A percentile compares a stretch with the other conserved stretches of the same genome.
These are phyloP conservation scores for Cenchrus purpureus DNA, from an alignment of 176 grass and related monocot species.

Conservation along the genomic window DNA sequence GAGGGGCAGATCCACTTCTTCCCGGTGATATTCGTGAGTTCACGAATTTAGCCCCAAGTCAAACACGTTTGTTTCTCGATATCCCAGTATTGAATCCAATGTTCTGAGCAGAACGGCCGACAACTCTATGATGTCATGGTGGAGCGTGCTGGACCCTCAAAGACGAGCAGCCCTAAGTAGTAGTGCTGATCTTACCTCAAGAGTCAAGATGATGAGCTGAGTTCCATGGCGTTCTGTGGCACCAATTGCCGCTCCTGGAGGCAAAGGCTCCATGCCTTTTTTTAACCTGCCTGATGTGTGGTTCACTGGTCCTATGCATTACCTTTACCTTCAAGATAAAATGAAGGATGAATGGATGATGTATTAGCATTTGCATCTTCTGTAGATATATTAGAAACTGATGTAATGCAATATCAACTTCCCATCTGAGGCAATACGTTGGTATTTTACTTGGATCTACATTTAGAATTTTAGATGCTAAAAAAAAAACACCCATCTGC, in stretches of 20 bases:
- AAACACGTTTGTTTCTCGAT: not conserved
- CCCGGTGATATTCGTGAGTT: slow-evolving; percentile 90
- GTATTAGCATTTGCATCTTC: not conserved
- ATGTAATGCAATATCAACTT: not conserved
- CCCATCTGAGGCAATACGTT: not conserved
- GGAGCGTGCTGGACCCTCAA: slow-evolving; percentile 79
- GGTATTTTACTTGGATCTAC: no score
- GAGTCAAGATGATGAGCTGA: not conserved
- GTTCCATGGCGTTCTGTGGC: not conserved
- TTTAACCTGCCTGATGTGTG: not conserved
- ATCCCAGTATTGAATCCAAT: not conserved
- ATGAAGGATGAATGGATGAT: not conserved
- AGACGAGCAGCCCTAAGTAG: slow-evolving; percentile 66
- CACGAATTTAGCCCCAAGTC: not conserved
- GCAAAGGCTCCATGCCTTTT: slow-evolving; percentile 13
- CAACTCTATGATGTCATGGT: slow-evolving; percentile 90
- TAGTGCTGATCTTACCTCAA: slow-evolving; percentile 21
- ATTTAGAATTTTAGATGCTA: not conserved
- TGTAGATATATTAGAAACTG: not conserved
- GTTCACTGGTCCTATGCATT: not conserved
- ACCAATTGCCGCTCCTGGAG: not conserved
- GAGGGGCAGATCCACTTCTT: slow-evolving; percentile 97
- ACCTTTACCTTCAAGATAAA: not conserved
- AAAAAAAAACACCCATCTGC: no score
- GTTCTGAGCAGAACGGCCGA: slow-evolving; percentile 61